Evolutionary conservation across 139 green algal species (phyloP).

Genomic region (Micractinium sp.): DNA sequence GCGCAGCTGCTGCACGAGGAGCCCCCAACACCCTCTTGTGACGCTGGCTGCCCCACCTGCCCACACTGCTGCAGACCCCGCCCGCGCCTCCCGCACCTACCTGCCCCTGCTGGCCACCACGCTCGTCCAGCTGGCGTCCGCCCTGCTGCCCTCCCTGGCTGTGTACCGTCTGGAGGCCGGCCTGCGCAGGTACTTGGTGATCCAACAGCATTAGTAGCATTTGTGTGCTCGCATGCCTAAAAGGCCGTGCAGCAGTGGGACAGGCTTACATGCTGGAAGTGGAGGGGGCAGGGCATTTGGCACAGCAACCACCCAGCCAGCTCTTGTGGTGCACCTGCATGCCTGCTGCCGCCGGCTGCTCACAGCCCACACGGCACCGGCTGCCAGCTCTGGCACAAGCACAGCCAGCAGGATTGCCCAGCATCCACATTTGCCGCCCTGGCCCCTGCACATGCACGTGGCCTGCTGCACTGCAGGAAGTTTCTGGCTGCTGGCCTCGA

Average conservation of each 20-base stretch:
- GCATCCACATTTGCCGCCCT: too few species aligned
- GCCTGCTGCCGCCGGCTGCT: too few species aligned
- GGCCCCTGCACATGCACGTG: too few species aligned
- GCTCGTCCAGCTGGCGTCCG: not conserved
- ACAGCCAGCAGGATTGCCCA: too few species aligned
- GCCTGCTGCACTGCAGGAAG: not conserved
- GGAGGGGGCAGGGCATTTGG: too few species aligned
- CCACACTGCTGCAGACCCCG: not conserved
- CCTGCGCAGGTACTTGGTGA: not conserved
- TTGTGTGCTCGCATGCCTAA: too few species aligned
- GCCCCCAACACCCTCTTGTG: not conserved
- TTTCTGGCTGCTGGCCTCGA: not conserved
- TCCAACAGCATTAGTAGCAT: not conserved
- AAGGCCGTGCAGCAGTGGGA: too few species aligned
- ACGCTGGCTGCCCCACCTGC: not conserved
- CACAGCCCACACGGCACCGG: too few species aligned
- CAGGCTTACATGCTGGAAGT: not conserved
- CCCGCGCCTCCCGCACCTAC: not conserved
- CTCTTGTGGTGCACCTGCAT: too few species aligned
- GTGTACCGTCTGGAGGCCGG: conserved; percentile 10
- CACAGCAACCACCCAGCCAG: too few species aligned
- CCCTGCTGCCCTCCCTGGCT: not conserved
- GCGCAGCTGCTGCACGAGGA: not conserved
- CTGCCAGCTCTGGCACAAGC: too few species aligned
- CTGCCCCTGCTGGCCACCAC: conserved; percentile 14